Conservation (phyloP, 495 filamentous ascomycete genomes). For the Amniculicola lignicola region DNA sequence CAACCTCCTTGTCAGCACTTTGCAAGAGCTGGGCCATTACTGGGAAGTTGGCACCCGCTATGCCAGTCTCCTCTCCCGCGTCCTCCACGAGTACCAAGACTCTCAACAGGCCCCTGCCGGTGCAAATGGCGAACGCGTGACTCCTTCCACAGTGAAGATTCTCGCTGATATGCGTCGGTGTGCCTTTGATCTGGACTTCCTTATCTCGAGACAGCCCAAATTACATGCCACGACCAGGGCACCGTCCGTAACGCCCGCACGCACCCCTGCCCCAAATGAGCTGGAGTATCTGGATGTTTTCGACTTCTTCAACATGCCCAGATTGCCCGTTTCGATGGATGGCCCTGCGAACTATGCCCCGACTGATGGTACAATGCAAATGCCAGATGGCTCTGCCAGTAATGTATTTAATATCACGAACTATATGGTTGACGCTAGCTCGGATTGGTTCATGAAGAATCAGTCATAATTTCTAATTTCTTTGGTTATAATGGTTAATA, state of each 20-base stretch:
- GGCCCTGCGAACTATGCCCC: constrained; percentile 22
- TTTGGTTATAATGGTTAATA: too few species aligned
- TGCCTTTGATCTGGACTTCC: constrained; percentile 81
- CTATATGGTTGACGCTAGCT: constrained; percentile 62
- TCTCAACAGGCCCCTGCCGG: constrained; percentile 59
- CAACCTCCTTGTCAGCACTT: constrained; percentile 72
- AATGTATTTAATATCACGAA: constrained; percentile 63
- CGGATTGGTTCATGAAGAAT: constrained; percentile 54
- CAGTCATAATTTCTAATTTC: too few species aligned
- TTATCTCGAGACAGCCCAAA: constrained; percentile 78
- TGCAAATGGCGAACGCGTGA: constrained; percentile 61
- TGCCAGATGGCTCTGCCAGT: constrained; percentile 29
- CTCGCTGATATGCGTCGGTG: constrained; percentile 83
- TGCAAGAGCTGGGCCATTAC: constrained; percentile 72
- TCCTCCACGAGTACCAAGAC: constrained; percentile 78
- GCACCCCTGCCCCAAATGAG: constrained; percentile 72
- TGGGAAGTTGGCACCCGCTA: constrained; percentile 85
- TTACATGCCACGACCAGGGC: constrained; percentile 44
- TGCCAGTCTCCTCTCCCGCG: constrained; percentile 71
- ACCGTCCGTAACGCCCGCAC: constrained; percentile 45
- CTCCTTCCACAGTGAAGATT: constrained; percentile 78
- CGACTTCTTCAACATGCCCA: constrained; percentile 86
- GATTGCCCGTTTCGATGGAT: constrained; percentile 55
- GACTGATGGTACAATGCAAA: constrained; percentile 31
- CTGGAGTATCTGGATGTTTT: constrained; percentile 91